Evolutionary conservation across 2,329 filamentous ascomycete species (phyloP), one percentile per base, ranked within the genome.

Genomic region (Aspergillus sp.): DNA sequence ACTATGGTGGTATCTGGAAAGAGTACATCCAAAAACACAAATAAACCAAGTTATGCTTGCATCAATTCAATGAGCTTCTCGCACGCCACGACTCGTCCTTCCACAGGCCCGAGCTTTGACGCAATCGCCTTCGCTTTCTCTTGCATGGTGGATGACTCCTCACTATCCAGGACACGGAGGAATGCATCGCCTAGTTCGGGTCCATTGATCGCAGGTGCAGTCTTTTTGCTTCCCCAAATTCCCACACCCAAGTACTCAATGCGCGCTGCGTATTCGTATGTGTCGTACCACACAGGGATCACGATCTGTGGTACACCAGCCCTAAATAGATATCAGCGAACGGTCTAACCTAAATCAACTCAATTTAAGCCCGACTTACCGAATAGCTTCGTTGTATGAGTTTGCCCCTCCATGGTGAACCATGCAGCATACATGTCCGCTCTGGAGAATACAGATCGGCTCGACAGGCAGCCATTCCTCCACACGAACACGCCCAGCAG

Each of bases 331-430:
- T 39, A 47, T 57, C 52, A 37, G 21, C 44, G 45, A 58, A 1
- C 8, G 27, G 9, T 31, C 27, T 31, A 31, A 31, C 9, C 27
- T 31, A 31, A 31, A 31, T 17, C 17, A 17, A 17, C 11, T 31
- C 27, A 31, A 11, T 31, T 8, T 9, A 31, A 31, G 3, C 27
- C 9, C 27, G 14, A 70, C 73, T 65, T 66, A 79, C 79, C 66
- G 68, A 52, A 80, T 64, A 6, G 76, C 76, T 63, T 83, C 81
- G 35, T 79, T 73, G 55, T 74, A 82, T 0, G 77, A 80, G 55
- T 78, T 81, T 0, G 79, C 76, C 3, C 79, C 80, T 7, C 80
- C 80, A 56, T 82, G 79, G 52, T 80, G 75, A 3, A 82, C 68
- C 9, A 76, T 72, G 25, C 75, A 77, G 2, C 71, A 66, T 5